These are phyloP conservation scores for Lactarius hengduanensis DNA, from an alignment of 768 basidiomycete genomes.

Conservation along the genomic window DNA sequence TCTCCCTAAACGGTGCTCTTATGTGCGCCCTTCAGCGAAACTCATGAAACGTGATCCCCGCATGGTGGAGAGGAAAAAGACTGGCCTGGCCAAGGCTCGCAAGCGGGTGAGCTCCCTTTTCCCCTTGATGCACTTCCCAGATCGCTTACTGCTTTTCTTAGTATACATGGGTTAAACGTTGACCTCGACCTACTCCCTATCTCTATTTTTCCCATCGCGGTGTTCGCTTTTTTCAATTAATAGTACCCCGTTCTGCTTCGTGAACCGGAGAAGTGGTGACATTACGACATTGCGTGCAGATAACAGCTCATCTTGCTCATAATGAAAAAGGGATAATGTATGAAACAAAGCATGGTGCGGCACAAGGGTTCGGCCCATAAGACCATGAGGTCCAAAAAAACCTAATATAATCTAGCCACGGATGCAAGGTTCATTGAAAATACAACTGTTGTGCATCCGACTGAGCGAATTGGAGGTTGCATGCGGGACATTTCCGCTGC, in stretches of 20 bases:
- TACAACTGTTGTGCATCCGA: slow-evolving; percentile 74
- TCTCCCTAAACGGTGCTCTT: background rate
- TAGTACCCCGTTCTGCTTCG: background rate
- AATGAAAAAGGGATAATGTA: slow-evolving; percentile 25
- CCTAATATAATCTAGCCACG: background rate
- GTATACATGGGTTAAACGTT: slow-evolving; percentile 98
- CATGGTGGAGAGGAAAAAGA: slow-evolving; percentile 99
- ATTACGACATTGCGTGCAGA: slow-evolving; percentile 10
- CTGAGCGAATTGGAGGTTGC: slow-evolving; percentile 75
- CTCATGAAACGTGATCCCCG: slow-evolving; percentile 88
- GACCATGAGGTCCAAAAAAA: slow-evolving; percentile 8
- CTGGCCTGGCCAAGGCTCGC: slow-evolving; percentile 87
- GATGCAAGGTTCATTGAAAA: slow-evolving; percentile 44
- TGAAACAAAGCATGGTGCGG: slow-evolving; percentile 7
- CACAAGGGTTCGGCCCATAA: slow-evolving; percentile 10
- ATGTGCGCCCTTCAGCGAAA: slow-evolving; percentile 56
- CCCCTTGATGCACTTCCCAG: slow-evolving; percentile 15
- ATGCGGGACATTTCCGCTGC: slow-evolving; percentile 93
- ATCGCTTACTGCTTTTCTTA: slow-evolving; percentile 36
- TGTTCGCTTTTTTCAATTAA: background rate
- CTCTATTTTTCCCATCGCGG: background rate
- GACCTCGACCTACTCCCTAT: slow-evolving; percentile 26
- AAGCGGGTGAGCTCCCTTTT: slow-evolving; percentile 64
- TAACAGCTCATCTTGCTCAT: slow-evolving; percentile 14
- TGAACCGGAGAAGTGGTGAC: background rate